Evolutionary conservation across 2,329 filamentous ascomycete species (phyloP).

Genomic region (Monilinia aucupariae): DNA sequence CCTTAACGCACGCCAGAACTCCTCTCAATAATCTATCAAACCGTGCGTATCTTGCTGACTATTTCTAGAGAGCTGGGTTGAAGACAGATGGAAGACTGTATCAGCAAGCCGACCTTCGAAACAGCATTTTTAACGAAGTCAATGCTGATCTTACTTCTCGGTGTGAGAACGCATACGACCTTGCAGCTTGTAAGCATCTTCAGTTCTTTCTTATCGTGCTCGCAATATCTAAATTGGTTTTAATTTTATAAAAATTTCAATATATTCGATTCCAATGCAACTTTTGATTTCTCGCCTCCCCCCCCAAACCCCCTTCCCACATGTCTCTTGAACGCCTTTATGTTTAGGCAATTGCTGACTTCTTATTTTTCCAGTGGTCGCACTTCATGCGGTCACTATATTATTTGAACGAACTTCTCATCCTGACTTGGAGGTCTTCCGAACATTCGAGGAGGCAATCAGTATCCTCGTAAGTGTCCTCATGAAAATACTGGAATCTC

Average conservation of each 20-base stretch:
- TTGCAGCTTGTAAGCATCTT: slow-evolving; percentile 14
- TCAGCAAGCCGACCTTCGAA: slow-evolving; percentile 20
- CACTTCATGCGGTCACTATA: slow-evolving; percentile 18
- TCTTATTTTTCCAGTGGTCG: neutral
- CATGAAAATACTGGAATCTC: neutral
- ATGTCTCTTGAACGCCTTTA: too few relatives aligned
- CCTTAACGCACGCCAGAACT: neutral
- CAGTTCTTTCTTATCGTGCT: neutral
- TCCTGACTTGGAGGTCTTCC: slow-evolving; percentile 17
- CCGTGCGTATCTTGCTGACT: neutral
- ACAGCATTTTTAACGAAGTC: slow-evolving; percentile 21
- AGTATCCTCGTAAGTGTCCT: slow-evolving; percentile 17
- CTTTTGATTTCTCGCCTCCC: neutral
- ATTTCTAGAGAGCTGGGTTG: neutral
- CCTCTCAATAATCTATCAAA: neutral
- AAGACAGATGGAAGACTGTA: slow-evolving; percentile 15
- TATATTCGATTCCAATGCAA: neutral
- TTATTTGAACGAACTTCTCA: slow-evolving; percentile 19
- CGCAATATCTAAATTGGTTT: neutral
- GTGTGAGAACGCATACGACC: slow-evolving; percentile 19
- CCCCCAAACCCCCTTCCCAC: too few relatives aligned
- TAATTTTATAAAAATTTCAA: neutral
- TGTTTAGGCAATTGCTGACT: neutral
- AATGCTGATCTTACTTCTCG: slow-evolving; percentile 20
- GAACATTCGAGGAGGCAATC: slow-evolving; percentile 20